Base-by-base conservation (phyloP, 2,329 filamentous ascomycete genomes). In the Malbranchea zuffiana region DNA sequence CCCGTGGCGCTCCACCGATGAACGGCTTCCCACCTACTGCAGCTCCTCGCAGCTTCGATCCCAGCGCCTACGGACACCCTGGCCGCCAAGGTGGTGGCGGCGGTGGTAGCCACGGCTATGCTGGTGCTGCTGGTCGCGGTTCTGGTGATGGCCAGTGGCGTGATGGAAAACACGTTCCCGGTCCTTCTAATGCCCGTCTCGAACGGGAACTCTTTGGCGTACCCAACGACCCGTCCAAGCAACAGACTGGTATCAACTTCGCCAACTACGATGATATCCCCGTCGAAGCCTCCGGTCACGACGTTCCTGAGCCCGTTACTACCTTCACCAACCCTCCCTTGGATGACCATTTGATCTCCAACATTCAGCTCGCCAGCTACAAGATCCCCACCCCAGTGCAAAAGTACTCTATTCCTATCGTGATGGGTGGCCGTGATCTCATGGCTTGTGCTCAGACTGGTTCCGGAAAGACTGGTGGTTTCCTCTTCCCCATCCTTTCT, bases 361-460 rank as follows among this genome's bases (percentile, higher is more conserved):
- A 96, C 75, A 96, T 98, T 58, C 80, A 84, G 60, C 73, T 96
- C 38, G 84, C 90, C 46, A 82, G 82, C 55, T 98, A 98, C 76
- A 87, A 88, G 64, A 80, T 87, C 30, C 90, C 90, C 38, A 98
- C 90, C 1, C 90, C 90, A 17, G 90, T 98, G 36, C 90, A 98
- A 68, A 98, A 98, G 66, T 96, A 98, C 72, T 96, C 90, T 3
- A 94, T 98, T 40, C 90, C 90, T 49, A 98, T 98, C 55, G 90
- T 98, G 59, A 94, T 94, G 83, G 81, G 79, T 52, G 90, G 90
- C 47, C 86, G 90, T 67, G 90, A 98, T 66, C 72, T 98, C 60
- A 98, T 98, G 90, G 90, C 90, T 64, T 98, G 90, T 72, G 90
- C 90, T 54, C 90, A 98, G 74, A 98, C 90, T 52, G 90, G 88